phyloP scores from a whole-genome alignment of 139 green algal species.

The Pleodorina starrii region DNA sequence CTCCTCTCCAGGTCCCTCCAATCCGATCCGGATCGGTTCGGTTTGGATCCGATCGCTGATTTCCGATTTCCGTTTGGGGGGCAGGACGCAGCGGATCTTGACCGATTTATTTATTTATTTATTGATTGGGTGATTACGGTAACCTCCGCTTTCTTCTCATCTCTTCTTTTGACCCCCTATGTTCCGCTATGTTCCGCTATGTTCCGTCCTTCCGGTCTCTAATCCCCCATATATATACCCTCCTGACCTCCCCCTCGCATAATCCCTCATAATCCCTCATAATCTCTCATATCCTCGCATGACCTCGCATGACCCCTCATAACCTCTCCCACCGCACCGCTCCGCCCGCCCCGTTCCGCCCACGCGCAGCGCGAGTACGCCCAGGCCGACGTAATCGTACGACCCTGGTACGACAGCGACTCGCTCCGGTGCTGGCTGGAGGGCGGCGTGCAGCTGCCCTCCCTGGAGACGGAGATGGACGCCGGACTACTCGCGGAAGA shows the following conservation, averaged over 20 bases:
- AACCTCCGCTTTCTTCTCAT: too few relatives aligned
- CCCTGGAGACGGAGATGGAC: not conserved
- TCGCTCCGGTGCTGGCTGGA: constrained; percentile 26
- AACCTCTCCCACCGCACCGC: not conserved
- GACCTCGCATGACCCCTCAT: not conserved
- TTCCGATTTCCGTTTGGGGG: too few relatives aligned
- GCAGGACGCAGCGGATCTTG: too few relatives aligned
- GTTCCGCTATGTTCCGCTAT: too few relatives aligned
- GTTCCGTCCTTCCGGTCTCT: too few relatives aligned
- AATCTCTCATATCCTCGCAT: too few relatives aligned
- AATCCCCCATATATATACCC: not conserved
- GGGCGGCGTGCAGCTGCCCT: constrained; percentile 25
- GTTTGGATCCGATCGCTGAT: too few relatives aligned
- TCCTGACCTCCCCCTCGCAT: not conserved
- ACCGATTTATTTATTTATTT: too few relatives aligned
- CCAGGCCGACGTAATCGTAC: not conserved
- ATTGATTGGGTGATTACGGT: too few relatives aligned
- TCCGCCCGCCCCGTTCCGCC: not conserved
- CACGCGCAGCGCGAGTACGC: constrained; percentile 35
- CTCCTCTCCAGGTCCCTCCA: too few relatives aligned
- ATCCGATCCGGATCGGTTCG: too few relatives aligned
- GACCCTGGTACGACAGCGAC: constrained; percentile 48
- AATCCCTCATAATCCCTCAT: not conserved
- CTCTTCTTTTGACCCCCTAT: too few relatives aligned
- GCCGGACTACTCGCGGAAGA: constrained; percentile 15